Percentiles rank a stretch among this genome's conserved stretches.
These are phyloP conservation scores for Stylosanthes scabra DNA, from an alignment of 331 rosid species.

Conservation along the genomic window DNA sequence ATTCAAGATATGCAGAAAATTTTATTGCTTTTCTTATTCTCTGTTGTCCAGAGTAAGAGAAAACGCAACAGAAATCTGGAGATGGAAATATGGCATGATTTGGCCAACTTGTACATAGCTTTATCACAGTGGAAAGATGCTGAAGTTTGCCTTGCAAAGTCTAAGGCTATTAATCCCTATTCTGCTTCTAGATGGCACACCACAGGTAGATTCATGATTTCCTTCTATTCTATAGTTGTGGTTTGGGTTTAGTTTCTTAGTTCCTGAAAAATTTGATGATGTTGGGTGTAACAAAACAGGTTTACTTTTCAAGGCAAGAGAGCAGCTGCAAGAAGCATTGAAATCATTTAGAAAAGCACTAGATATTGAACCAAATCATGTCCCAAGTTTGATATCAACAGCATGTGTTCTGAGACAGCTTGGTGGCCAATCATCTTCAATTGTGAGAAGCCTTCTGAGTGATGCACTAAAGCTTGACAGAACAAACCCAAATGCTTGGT, in stretches of 20 bases:
- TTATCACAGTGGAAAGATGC: constrained; percentile 88
- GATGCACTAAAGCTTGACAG: constrained; percentile 87
- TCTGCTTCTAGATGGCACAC: constrained; percentile 92
- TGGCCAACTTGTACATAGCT: constrained; percentile 69
- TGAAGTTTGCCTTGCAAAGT: constrained; percentile 84
- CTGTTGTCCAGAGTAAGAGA: constrained; percentile 55
- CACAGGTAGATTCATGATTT: constrained; percentile 55
- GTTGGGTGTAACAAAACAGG: constrained; percentile 49
- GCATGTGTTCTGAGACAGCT: constrained; percentile 72
- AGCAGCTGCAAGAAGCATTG: constrained; percentile 76
- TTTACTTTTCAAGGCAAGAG: constrained; percentile 72
- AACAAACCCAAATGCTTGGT: constrained; percentile 81
- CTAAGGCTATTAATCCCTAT: constrained; percentile 78
- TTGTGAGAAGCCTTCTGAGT: constrained; percentile 81
- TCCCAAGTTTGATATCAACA: constrained; percentile 83
- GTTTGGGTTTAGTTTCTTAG: background rate
- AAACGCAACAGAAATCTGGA: constrained; percentile 68
- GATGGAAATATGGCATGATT: constrained; percentile 94
- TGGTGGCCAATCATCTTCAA: constrained; percentile 73
- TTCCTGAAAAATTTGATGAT: constrained; percentile 13
- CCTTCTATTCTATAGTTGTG: background rate
- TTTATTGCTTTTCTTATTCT: constrained; percentile 21
- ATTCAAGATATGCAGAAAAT: constrained; percentile 18
- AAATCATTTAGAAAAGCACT: constrained; percentile 72
- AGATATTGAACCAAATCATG: constrained; percentile 77